phyloP scores from a whole-genome alignment of 345 rosid species.

The Lumnitzera littorea region DNA sequence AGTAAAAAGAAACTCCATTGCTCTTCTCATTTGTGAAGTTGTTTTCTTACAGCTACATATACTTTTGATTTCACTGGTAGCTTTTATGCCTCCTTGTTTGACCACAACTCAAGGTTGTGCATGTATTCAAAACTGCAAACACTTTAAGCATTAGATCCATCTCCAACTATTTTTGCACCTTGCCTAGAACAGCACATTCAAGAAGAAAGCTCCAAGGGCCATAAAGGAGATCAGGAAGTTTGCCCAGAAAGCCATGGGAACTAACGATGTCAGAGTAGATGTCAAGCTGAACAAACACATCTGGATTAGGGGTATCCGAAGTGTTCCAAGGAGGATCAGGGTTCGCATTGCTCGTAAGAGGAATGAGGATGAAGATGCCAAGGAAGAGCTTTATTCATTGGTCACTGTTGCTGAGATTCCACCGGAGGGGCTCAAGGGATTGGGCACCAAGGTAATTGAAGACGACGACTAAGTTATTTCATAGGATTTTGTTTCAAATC shows the following conservation, averaged over 20 bases:
- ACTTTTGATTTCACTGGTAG: too few relatives aligned
- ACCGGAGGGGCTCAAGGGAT: conserved; percentile 13
- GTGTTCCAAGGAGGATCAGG: conserved; percentile 24
- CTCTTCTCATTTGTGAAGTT: too few relatives aligned
- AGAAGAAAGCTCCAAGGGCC: conserved; percentile 27
- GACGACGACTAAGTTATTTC: conserved; percentile 12
- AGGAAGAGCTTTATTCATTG: conserved; percentile 20
- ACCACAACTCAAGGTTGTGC: too few relatives aligned
- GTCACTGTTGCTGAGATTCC: conserved; percentile 18
- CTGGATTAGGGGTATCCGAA: conserved; percentile 25
- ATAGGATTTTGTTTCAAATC: background rate
- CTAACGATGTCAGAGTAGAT: conserved; percentile 18
- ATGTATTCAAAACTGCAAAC: too few relatives aligned
- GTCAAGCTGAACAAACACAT: conserved; percentile 28
- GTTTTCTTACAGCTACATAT: too few relatives aligned
- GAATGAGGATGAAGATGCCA: conserved; percentile 23
- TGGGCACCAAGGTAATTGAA: conserved; percentile 19
- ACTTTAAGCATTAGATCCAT: background rate
- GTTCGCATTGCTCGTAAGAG: conserved; percentile 23
- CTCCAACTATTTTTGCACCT: background rate
- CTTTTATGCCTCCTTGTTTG: too few relatives aligned
- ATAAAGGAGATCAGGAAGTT: conserved; percentile 26
- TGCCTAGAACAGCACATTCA: conserved; percentile 16
- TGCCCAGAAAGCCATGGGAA: conserved; percentile 26
- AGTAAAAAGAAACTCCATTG: too few relatives aligned